Percentiles rank a stretch among this genome's conserved stretches.
phyloP scores from a whole-genome alignment of 768 basidiomycete genomes.

The Auriscalpium vulgare region DNA sequence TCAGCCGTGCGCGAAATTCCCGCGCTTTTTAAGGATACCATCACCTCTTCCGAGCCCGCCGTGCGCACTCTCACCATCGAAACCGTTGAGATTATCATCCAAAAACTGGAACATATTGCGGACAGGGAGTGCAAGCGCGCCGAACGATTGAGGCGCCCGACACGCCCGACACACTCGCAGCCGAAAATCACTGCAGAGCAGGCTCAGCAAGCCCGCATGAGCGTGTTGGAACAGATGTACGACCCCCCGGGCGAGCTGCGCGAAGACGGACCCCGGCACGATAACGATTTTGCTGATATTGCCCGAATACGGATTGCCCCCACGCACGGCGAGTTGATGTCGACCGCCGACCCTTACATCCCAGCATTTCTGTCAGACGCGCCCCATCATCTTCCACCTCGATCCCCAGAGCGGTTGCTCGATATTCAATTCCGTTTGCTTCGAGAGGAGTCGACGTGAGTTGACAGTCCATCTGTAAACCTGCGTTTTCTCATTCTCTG shows the following conservation, averaged over 20 bases:
- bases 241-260: conserved; percentile 49
- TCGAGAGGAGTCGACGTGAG: conserved; percentile 63
- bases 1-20: conserved; percentile 29
- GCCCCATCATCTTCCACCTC: conserved; percentile 50
- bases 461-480: background rate
- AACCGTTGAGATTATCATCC: conserved; percentile 27
- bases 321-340: conserved; percentile 57
- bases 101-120: conserved; percentile 34
- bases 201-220: conserved; percentile 29
- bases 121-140: conserved; percentile 39
- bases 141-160: conserved; percentile 12
- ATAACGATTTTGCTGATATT: conserved; percentile 58
- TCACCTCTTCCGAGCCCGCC: conserved; percentile 20
- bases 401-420: conserved; percentile 56
- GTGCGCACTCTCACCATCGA: conserved; percentile 32
- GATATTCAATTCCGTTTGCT: conserved; percentile 73
- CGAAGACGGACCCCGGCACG: conserved; percentile 41
- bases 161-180: background rate
- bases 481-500: background rate
- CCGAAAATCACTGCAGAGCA: conserved; percentile 11
- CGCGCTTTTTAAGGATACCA: conserved; percentile 38
- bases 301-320: conserved; percentile 58
- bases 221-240: conserved; percentile 33
- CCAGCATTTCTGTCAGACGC: conserved; percentile 53
- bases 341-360: conserved; percentile 42